Percentiles rank a stretch among this genome's conserved stretches.
Evolutionary conservation across 2,329 filamentous ascomycete species (phyloP).

Genomic region (Calycina herbarum): DNA sequence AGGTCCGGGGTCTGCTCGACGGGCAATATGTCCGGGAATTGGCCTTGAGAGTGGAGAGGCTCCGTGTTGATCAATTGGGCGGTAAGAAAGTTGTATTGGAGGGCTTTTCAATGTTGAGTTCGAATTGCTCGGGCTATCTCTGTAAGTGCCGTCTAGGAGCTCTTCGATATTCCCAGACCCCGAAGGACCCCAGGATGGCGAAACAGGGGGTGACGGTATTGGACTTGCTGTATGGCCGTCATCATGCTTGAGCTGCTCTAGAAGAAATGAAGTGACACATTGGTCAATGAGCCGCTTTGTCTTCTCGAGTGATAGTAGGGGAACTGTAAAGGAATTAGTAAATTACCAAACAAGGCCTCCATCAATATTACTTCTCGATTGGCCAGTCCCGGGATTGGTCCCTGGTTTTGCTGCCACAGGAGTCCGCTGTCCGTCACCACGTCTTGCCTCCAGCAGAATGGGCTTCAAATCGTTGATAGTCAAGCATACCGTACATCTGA

Average conservation of each 20-base stretch:
- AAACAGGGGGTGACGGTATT: conserved; percentile 26
- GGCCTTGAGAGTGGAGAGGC: conserved; percentile 15
- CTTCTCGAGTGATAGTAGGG: conserved; percentile 58
- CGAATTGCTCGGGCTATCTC: not conserved
- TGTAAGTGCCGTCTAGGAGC: not conserved
- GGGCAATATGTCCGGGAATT: conserved; percentile 8
- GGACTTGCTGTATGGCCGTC: conserved; percentile 33
- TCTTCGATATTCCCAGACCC: not conserved
- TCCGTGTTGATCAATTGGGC: conserved; percentile 12
- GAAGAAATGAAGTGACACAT: conserved; percentile 51
- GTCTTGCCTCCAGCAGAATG: conserved; percentile 31
- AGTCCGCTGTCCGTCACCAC: conserved; percentile 30
- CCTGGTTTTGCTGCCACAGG: conserved; percentile 24
- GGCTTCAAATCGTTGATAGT: conserved; percentile 79
- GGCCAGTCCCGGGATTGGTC: conserved; percentile 24
- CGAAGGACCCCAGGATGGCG: conserved; percentile 17
- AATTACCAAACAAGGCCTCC: not conserved
- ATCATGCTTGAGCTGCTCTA: conserved; percentile 41
- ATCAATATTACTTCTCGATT: not conserved
- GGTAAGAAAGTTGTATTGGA: conserved; percentile 22
- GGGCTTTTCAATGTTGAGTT: conserved; percentile 7
- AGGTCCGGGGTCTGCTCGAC: conserved; percentile 16
- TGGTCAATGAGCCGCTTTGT: conserved; percentile 58
- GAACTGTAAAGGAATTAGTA: conserved; percentile 33
- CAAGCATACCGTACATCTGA: conserved; percentile 80